These are phyloP conservation scores for Suhomyces emberorum DNA, from an alignment of 805 yeast genomes.

Conservation along the genomic window DNA sequence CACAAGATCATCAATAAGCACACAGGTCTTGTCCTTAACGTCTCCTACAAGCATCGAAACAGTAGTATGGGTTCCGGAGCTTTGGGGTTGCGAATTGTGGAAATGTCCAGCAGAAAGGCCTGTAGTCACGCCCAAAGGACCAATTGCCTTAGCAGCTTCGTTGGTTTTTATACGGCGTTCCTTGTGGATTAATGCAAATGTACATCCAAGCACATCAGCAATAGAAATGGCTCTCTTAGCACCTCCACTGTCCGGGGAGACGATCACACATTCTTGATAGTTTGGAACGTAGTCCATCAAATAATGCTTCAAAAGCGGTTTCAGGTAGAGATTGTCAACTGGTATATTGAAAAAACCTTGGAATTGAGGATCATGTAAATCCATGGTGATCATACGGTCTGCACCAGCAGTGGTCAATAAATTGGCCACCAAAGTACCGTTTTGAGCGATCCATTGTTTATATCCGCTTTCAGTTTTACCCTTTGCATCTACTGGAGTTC, in stretches of 20 bases:
- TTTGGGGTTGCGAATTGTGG: neutral
- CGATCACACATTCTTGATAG: conserved; percentile 81
- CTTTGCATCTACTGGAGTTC: conserved; percentile 25
- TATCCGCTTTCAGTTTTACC: conserved; percentile 62
- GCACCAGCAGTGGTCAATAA: conserved; percentile 90
- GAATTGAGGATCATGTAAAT: conserved; percentile 94
- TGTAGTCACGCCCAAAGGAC: conserved; percentile 1
- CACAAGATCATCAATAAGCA: conserved; percentile 88
- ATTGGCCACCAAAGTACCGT: conserved; percentile 89
- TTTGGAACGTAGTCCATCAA: conserved; percentile 75
- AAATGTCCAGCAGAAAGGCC: conserved; percentile 1
- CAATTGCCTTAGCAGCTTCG: conserved; percentile 1
- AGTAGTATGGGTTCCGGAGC: conserved; percentile 3
- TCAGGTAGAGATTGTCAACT: conserved; percentile 88
- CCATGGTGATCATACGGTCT: conserved; percentile 96
- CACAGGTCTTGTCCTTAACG: conserved; percentile 80
- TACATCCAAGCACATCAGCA: conserved; percentile 84
- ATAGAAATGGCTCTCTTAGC: conserved; percentile 94
- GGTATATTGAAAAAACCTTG: conserved; percentile 97
- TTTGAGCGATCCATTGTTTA: conserved; percentile 93
- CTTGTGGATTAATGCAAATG: conserved; percentile 93
- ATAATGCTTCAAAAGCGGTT: conserved; percentile 83
- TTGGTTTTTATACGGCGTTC: conserved; percentile 60
- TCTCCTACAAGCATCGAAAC: conserved; percentile 90
- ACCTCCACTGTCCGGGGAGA: conserved; percentile 99